phyloP scores from a whole-genome alignment of 2,329 filamentous ascomycete species.

The Mollisiaceae sp. region DNA sequence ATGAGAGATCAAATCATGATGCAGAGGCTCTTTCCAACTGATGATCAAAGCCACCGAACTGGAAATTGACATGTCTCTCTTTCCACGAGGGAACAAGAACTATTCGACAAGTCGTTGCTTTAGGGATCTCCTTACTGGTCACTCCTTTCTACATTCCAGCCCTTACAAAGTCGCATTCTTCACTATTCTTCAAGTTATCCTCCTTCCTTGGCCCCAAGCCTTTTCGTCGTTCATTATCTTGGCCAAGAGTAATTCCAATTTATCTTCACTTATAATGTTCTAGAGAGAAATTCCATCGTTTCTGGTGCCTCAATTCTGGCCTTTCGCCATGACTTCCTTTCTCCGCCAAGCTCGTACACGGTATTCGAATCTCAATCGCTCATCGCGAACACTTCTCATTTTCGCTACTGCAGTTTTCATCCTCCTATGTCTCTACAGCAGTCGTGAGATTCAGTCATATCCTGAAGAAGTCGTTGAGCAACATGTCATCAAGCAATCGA shows the following conservation, averaged over 20 bases:
- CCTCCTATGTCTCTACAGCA: conserved; percentile 22
- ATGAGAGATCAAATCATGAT: neutral
- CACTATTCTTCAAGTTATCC: neutral
- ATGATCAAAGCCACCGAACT: neutral
- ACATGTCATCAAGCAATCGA: conserved; percentile 25
- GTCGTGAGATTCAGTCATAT: conserved; percentile 8
- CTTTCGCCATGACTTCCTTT: neutral
- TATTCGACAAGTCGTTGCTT: neutral
- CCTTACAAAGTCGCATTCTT: conserved; percentile 8
- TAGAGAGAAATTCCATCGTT: neutral
- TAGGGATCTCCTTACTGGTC: neutral
- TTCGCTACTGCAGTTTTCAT: conserved; percentile 13
- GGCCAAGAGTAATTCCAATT: neutral
- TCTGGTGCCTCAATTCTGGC: neutral
- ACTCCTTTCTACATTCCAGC: neutral
- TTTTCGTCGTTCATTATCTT: neutral
- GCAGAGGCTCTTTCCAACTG: neutral
- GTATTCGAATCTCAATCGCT: conserved; percentile 21
- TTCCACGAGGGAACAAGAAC: neutral
- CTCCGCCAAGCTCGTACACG: conserved; percentile 8
- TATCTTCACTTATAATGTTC: conserved; percentile 5
- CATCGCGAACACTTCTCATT: conserved; percentile 24
- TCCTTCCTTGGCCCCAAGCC: neutral
- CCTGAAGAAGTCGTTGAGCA: conserved; percentile 25
- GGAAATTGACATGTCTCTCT: conserved; percentile 8